Conservation (phyloP, 2,329 filamentous ascomycete species). For the Emericellopsis cladophorae region DNA sequence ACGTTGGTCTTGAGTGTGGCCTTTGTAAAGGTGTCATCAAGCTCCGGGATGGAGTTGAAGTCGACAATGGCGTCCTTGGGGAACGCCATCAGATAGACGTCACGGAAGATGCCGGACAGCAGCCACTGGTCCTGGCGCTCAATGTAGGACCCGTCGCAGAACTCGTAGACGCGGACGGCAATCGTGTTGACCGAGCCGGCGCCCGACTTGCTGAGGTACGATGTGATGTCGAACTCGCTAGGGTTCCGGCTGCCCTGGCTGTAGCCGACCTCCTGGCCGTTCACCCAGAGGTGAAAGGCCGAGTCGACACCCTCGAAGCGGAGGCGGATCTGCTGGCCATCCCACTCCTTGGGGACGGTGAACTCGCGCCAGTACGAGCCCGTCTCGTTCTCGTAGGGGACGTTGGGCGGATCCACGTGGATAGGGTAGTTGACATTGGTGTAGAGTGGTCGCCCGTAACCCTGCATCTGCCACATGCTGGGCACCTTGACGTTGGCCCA, state of each 20-base stretch:
- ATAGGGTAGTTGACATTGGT: constrained; percentile 59
- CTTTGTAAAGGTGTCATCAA: constrained; percentile 40
- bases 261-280: constrained; percentile 56
- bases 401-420: constrained; percentile 52
- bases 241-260: constrained; percentile 62
- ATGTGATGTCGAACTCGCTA: constrained; percentile 58
- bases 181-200: constrained; percentile 37
- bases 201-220: constrained; percentile 22
- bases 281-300: constrained; percentile 60
- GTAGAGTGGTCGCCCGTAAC: constrained; percentile 50
- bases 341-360: constrained; percentile 29
- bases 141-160: constrained; percentile 59
- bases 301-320: constrained; percentile 66
- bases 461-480: constrained; percentile 55
- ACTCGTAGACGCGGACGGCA: constrained; percentile 58
- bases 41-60: constrained; percentile 39
- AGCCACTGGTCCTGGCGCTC: constrained; percentile 64
- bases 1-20: constrained; percentile 36
- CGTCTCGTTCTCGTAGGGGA: constrained; percentile 49
- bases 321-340: constrained; percentile 46
- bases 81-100: constrained; percentile 54
- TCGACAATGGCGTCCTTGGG: constrained; percentile 41
- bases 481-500: constrained; percentile 48
- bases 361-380: constrained; percentile 52
- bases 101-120: constrained; percentile 55